phyloP scores from a whole-genome alignment of 2,329 filamentous ascomycete species.

The Pseudogymnoascus sp. region DNA sequence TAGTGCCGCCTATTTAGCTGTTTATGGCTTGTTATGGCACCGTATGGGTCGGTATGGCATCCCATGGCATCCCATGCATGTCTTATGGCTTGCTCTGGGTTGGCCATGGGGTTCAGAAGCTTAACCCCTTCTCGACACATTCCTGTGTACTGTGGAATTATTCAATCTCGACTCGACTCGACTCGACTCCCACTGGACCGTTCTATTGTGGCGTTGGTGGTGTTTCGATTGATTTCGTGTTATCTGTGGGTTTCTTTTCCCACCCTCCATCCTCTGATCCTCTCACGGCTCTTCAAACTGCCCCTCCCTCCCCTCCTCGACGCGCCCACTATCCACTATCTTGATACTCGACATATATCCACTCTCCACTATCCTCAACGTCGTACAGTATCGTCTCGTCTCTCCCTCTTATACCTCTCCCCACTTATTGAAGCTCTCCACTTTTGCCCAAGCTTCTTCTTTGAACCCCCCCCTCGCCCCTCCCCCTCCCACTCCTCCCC shows the following conservation, averaged over 20 bases:
- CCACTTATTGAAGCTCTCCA: not conserved
- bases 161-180: not conserved
- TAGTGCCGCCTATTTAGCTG: not conserved
- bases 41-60: not conserved
- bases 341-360: not conserved
- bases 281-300: not conserved
- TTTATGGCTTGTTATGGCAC: not conserved
- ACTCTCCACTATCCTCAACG: not conserved
- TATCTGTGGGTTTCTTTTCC: not conserved
- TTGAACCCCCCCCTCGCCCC: not conserved
- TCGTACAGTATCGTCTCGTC: not conserved
- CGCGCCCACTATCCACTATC: not conserved
- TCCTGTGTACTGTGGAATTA: not conserved
- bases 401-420: not conserved
- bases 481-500: not conserved
- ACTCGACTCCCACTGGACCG: not conserved
- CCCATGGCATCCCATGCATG: too few relatives aligned
- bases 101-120: not conserved
- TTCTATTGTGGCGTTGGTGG: not conserved
- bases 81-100: not conserved
- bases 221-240: not conserved
- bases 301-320: not conserved
- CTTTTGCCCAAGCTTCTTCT: not conserved
- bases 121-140: conserved; percentile 1
- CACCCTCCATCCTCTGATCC: not conserved